A percentile compares a stretch with the other conserved stretches of the same genome.
These are phyloP conservation scores for Cocos nucifera DNA, from an alignment of 176 grass and related monocot species.

Conservation along the genomic window DNA sequence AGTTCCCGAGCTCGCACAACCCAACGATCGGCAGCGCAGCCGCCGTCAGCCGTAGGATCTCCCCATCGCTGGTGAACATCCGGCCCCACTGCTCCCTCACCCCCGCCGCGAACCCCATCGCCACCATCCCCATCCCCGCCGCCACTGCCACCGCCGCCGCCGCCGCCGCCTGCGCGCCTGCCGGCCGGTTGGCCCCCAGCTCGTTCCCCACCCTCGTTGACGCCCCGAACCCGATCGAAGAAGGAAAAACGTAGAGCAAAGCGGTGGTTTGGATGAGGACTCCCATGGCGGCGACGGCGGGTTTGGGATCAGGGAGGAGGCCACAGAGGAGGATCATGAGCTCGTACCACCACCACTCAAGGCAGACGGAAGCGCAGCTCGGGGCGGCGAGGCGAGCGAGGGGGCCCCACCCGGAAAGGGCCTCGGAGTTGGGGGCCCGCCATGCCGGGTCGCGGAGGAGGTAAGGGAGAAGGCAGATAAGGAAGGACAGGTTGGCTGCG, in stretches of 20 bases:
- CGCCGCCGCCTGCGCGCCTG: neutral
- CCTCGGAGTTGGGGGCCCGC: too few species aligned
- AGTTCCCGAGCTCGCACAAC: conserved; percentile 11
- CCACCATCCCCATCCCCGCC: neutral
- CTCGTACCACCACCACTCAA: conserved; percentile 10
- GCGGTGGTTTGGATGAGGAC: conserved; percentile 5
- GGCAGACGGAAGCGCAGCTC: conserved; percentile 6
- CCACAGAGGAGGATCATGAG: neutral
- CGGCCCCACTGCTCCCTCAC: neutral
- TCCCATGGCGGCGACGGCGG: conserved; percentile 6
- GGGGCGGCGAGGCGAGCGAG: neutral
- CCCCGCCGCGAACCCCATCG: neutral
- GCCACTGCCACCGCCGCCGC: neutral
- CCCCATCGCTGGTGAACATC: conserved; percentile 2
- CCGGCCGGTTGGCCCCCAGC: conserved; percentile 3
- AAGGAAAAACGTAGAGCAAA: conserved; percentile 2
- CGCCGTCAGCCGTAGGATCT: conserved; percentile 2
- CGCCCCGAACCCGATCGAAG: neutral
- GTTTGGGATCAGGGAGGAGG: neutral
- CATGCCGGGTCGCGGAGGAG: too few species aligned
- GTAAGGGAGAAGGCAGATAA: too few species aligned
- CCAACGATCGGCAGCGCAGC: neutral
- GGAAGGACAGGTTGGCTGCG: too few species aligned
- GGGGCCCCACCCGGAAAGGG: too few species aligned
- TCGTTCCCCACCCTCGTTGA: conserved; percentile 9